Conservation (phyloP, 192 early-diverging fungal genomes). For the Dispira parvispora region DNA sequence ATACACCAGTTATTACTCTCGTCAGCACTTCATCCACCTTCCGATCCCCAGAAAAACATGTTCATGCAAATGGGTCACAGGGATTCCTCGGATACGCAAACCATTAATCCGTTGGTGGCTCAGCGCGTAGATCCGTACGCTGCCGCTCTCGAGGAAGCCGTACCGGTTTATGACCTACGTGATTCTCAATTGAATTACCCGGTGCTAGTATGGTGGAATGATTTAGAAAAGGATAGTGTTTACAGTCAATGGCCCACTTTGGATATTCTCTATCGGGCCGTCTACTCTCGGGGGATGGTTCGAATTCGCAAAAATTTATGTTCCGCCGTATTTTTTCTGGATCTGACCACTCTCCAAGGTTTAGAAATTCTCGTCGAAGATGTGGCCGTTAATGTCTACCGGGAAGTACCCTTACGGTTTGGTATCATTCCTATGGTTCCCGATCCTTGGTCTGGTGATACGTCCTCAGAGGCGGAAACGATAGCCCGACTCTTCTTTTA, state of each 20-base stretch:
- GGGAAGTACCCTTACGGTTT: constrained; percentile 66
- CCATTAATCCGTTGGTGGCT: neutral
- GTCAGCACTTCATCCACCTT: neutral
- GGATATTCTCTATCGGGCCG: constrained; percentile 34
- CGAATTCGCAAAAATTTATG: constrained; percentile 65
- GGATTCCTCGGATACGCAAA: neutral
- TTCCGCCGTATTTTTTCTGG: constrained; percentile 50
- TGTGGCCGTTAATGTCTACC: constrained; percentile 41
- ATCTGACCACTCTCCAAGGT: constrained; percentile 39
- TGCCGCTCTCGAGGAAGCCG: constrained; percentile 12
- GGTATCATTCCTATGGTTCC: constrained; percentile 57
- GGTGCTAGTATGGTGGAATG: constrained; percentile 72
- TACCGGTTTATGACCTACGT: constrained; percentile 59
- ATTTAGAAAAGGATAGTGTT: constrained; percentile 66
- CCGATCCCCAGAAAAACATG: neutral
- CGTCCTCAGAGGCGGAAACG: constrained; percentile 11
- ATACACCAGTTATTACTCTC: constrained; percentile 17
- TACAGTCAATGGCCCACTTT: constrained; percentile 55
- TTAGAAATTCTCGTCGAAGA: constrained; percentile 43
- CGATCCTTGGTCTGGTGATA: constrained; percentile 11
- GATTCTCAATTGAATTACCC: constrained; percentile 30
- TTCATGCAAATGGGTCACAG: too few relatives aligned
- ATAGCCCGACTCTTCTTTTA: constrained; percentile 23
- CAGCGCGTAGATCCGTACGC: constrained; percentile 5
- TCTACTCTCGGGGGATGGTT: constrained; percentile 51